These are phyloP conservation scores for Blastocystis sp. DNA, from an alignment of 352 stramenopile genomes.

Conservation along the genomic window DNA sequence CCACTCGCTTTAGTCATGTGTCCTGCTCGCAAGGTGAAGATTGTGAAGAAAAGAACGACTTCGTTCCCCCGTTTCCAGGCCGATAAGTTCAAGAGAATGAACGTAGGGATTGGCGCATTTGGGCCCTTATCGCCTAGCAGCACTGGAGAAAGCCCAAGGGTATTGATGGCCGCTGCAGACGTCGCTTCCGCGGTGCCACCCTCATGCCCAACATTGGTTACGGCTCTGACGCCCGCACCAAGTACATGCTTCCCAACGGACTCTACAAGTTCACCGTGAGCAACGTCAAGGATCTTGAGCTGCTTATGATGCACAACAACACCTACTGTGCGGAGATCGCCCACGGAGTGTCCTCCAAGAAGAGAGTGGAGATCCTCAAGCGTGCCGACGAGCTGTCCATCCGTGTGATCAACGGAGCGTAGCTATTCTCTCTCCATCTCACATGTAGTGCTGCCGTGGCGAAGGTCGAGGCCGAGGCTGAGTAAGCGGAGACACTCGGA, in stretches of 20 bases:
- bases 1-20: background rate
- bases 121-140: conserved; percentile 73
- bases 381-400: conserved; percentile 96
- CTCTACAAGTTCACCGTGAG: conserved; percentile 97
- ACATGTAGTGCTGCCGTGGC: conserved; percentile 43
- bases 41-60: conserved; percentile 99
- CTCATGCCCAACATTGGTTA: conserved; percentile 98
- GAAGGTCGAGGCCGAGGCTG: conserved; percentile 63
- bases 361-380: conserved; percentile 93
- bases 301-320: conserved; percentile 90
- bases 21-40: conserved; percentile 74
- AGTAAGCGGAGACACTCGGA: conserved; percentile 5
- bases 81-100: conserved; percentile 71
- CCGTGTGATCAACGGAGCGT: conserved; percentile 88
- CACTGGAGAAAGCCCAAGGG: conserved; percentile 96
- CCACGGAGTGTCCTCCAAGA: conserved; percentile 91
- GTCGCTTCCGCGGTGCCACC: conserved; percentile 96
- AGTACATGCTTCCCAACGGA: conserved; percentile 93
- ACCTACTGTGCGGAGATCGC: conserved; percentile 98
- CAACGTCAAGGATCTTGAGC: conserved; percentile 95
- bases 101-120: conserved; percentile 86
- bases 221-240: conserved; percentile 95
- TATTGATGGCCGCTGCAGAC: conserved; percentile 97
- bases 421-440: background rate
- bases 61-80: conserved; percentile 98